Evolutionary conservation across 2,329 filamentous ascomycete genomes (phyloP).

Genomic region (Fusarium veterinarium): DNA sequence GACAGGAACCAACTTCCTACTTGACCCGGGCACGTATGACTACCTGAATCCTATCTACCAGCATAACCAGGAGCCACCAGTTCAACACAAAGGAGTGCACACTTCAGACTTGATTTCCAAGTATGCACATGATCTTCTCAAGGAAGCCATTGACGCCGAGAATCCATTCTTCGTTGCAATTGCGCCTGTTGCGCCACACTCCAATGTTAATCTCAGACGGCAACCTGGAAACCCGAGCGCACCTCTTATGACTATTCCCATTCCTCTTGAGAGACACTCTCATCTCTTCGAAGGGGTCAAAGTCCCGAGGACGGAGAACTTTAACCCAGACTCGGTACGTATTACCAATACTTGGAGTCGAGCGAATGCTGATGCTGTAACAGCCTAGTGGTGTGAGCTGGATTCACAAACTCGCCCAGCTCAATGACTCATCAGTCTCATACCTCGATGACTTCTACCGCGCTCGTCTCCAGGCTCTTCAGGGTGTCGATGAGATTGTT

Average conservation of each 20-base stretch:
- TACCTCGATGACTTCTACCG: conserved; percentile 65
- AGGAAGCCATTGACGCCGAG: conserved; percentile 64
- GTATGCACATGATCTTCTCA: conserved; percentile 69
- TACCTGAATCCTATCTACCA: conserved; percentile 64
- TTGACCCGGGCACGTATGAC: conserved; percentile 53
- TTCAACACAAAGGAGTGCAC: conserved; percentile 49
- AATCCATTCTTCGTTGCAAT: conserved; percentile 76
- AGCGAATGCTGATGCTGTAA: neutral
- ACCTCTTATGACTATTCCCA: conserved; percentile 51
- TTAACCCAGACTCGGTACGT: conserved; percentile 70
- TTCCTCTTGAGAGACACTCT: conserved; percentile 70
- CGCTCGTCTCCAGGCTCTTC: conserved; percentile 62
- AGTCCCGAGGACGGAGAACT: conserved; percentile 71
- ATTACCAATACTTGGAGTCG: neutral
- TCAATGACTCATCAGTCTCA: conserved; percentile 55
- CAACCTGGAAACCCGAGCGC: neutral
- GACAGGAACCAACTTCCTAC: conserved; percentile 57
- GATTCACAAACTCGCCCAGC: conserved; percentile 55
- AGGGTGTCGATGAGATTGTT: conserved; percentile 67
- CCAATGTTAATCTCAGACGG: conserved; percentile 54
- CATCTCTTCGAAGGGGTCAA: conserved; percentile 69
- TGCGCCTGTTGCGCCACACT: conserved; percentile 75
- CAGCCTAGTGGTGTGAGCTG: conserved; percentile 57
- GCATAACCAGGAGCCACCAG: conserved; percentile 53
- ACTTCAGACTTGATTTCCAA: conserved; percentile 68